Base-by-base conservation (phyloP, 2,329 filamentous ascomycete genomes). In the Cryoendolithus antarcticus region DNA sequence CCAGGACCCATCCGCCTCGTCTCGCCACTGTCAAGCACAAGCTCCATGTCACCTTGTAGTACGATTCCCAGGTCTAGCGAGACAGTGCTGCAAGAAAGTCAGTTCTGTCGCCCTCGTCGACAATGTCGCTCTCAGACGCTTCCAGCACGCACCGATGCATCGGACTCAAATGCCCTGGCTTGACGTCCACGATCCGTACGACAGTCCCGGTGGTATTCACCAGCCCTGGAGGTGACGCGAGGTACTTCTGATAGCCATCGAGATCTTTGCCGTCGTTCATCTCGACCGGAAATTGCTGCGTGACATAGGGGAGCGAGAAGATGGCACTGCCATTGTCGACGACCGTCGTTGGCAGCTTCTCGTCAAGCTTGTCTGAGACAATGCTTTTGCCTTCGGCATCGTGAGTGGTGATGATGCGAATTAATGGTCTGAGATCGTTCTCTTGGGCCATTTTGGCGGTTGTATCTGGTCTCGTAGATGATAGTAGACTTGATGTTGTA, bases 231-330 rank as follows among this genome's bases (percentile, higher is more conserved):
- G 64, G 56, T 32, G 60, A 50, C 9, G 57, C 47, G 6, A 70
- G 57, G 46, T 63, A 66, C 29, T 52, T 47, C 27, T 60, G 49
- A 51, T 74, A 74, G 6, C 59, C 56, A 5, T 53, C 45, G 10
- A 74, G 54, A 49, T 75, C 71, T 38, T 59, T 50, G 42, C 68
- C 61, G 13, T 56, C 46, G 46, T 60, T 58, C 45, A 75, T 54
- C 36, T 65, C 49, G 12, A 65, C 64, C 0, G 70, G 69, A 31
- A 63, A 66, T 35, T 60, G 53, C 34, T 64, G 61, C 4, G 71
- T 67, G 6, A 65, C 63, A 54, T 72, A 74, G 42, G 60, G 61
- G 27, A 72, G 63, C 24, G 60, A 62, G 48, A 72, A 72, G 3
- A 55, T 55, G 10, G 64, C 65, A 21, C 19, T 21, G 21, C 62